Base-by-base conservation (phyloP, 2,329 filamentous ascomycete genomes). In the Cryphonectria carpinicola region DNA sequence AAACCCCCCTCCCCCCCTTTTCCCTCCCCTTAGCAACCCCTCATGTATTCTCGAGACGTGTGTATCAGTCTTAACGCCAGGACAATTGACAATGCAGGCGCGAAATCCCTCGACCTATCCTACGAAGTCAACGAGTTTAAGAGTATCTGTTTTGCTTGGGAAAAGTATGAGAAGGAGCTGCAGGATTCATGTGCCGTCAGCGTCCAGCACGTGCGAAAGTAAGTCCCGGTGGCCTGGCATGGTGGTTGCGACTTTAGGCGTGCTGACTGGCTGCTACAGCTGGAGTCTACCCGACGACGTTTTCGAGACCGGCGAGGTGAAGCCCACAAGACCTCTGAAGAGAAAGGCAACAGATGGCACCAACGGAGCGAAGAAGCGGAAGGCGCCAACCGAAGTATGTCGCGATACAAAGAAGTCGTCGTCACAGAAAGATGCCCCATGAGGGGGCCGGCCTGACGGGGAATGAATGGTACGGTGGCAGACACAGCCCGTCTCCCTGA, bases 231-330 rank as follows among this genome's bases (percentile, higher is more conserved):
- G 43, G 25, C 14, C 19, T 8, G 39, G 11, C 32, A 39, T 56
- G 43, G 63, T 60, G 43, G 63, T 60, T n/a, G n/a, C 7, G 25
- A 19, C 25, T 32, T 32, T 37, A 25, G 32, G 68, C 41, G 52
- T 67, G 65, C 68, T 70, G 60, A 70, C 69, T 72, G 11, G 75
- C 75, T 60, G 75, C 49, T 67, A 68, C 77, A 98, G 95, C 81
- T 93, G 93, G 79, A 90, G 94, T 78, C 87, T 99, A 37, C 96
- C 96, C 39, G 90, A 93, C 71, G 95, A 99, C 80, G 90, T 98
- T 2, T 99, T 99, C 79, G 87, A 90, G 64, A 83, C 90, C 35
- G 93, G 93, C 76, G 96, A 99, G 81, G 83, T 84, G 65, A 92
- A 89, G 76, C 93, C 93, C 6, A 78, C 80, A 19, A 87, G 85